A percentile compares a stretch with the other conserved stretches of the same genome.
Conservation (phyloP, 345 rosid species). For the Kernera saxatilis region DNA sequence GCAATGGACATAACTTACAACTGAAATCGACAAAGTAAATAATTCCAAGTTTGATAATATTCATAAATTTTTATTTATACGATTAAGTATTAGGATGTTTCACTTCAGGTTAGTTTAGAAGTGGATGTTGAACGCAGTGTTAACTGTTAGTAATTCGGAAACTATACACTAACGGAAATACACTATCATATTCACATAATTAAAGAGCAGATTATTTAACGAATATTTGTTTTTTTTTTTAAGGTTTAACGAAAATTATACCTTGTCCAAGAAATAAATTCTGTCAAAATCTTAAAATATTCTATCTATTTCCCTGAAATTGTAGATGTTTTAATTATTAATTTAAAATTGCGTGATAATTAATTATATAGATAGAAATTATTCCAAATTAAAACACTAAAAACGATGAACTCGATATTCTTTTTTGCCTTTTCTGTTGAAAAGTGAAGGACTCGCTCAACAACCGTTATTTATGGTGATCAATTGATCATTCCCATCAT, state of each 20-base stretch:
- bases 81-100: no score
- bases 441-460: not conserved
- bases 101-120: no score
- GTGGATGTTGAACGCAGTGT: not conserved
- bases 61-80: not conserved
- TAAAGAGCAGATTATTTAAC: not conserved
- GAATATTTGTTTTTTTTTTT: no score
- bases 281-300: not conserved
- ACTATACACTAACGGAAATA: not conserved
- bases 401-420: not conserved
- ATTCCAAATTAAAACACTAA: not conserved
- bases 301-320: not conserved
- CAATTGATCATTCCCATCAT: not conserved
- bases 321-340: not conserved
- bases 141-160: not conserved
- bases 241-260: not conserved
- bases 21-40: not conserved
- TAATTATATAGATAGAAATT: not conserved
- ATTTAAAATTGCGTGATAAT: not conserved
- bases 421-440: not conserved
- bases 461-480: not conserved
- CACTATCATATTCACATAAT: not conserved
- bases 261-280: not conserved
- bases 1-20: not conserved
- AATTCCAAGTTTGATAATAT: not conserved